phyloP scores from a whole-genome alignment of 108 stramenopile genomes.

The Skeletonema costatum region DNA sequence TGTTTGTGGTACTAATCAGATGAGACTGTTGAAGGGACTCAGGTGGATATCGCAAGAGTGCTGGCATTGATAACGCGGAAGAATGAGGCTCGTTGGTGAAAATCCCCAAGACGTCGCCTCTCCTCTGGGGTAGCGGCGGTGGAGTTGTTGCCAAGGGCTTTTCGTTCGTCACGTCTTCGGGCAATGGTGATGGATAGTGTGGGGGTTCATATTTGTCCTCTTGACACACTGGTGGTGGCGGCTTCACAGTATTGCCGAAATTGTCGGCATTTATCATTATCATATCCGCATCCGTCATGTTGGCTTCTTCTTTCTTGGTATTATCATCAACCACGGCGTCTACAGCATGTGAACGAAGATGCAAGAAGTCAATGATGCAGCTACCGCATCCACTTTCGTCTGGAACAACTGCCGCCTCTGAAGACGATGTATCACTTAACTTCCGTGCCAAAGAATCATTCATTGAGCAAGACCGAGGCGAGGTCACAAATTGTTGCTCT shows the following conservation, averaged over 20 bases:
- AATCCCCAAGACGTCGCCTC: background rate
- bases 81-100: background rate
- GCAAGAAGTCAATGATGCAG: background rate
- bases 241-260: background rate
- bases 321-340: background rate
- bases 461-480: background rate
- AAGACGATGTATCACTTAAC: background rate
- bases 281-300: background rate
- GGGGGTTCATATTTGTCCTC: background rate
- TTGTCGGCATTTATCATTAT: background rate
- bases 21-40: background rate
- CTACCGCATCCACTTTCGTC: background rate
- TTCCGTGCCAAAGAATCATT: background rate
- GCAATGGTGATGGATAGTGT: background rate
- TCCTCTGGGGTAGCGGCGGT: background rate
- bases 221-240: background rate
- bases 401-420: too few species aligned
- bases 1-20: background rate
- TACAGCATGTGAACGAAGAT: background rate
- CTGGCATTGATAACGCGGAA: background rate
- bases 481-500: too few species aligned
- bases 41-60: background rate
- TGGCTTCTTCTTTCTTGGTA: background rate
- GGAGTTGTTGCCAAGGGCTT: background rate
- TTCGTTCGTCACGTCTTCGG: background rate